Evolutionary conservation across 2,329 filamentous ascomycete species (phyloP), one percentile per base, ranked within the genome.

Genomic region (Plectosphaerella plurivora): DNA sequence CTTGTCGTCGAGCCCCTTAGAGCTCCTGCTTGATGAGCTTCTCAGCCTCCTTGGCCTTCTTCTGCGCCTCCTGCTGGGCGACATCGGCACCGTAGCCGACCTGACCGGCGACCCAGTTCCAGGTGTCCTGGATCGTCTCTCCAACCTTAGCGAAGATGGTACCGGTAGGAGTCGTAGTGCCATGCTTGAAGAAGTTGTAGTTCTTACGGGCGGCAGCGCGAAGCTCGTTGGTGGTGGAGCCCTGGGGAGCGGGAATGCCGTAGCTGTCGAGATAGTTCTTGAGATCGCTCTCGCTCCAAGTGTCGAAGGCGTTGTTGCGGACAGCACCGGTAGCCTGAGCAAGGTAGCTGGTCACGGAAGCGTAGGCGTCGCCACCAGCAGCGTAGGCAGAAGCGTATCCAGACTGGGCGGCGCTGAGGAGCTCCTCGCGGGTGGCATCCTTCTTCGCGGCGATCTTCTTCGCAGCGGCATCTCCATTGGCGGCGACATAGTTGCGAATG

Each of bases 181-280:
- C 89, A 61, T 92, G 89, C 62, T 80, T 82, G 75, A 91, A 93
- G 68, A 87, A 91, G 20, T 86, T 88, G 20, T 82, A 79, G 61
- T 91, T 86, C 66, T 85, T 86, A 59, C 87, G 84, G 15, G 87
- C 89, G 54, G 83, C 75, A 9, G 87, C 87, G 55, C 83, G 82
- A 18, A 93, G 75, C 63, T 91, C 79, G 54, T 92, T 87, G 52
- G 84, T 61, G 53, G 74, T 86, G 16, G 83, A 84, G 6, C 85
- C 85, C 65, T 90, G 86, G 44, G 85, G 86, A 41, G 81, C 76
- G 5, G 75, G 69, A 41, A 93, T 73, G 37, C 89, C 89, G 58
- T 91, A 93, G 56, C 83, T 87, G 65, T 93, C 89, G 7, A 93
- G 80, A 63, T 92, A 93, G 1, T 81, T 73, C 76, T 93, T 92